phyloP scores from a whole-genome alignment of 106 monocot genomes.

The Platanthera zijinensis region DNA sequence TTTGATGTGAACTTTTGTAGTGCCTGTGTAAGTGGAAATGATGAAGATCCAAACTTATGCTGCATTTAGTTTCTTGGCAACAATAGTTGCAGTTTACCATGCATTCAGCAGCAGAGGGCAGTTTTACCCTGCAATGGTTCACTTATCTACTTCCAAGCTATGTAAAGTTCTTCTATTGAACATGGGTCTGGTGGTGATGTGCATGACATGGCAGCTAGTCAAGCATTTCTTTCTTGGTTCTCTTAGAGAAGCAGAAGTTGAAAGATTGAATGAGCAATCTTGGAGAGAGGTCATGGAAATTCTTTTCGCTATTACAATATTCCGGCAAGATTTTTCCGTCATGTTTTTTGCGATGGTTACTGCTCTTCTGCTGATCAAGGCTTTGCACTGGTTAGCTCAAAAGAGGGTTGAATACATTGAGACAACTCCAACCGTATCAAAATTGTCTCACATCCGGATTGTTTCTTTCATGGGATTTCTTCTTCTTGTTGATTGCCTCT shows the following conservation, averaged over 20 bases:
- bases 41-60: constrained; percentile 82
- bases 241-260: constrained; percentile 93
- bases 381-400: constrained; percentile 88
- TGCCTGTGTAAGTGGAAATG: constrained; percentile 22
- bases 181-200: constrained; percentile 82
- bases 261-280: constrained; percentile 85
- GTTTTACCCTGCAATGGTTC: constrained; percentile 87
- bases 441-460: constrained; percentile 69
- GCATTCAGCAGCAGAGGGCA: constrained; percentile 86
- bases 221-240: constrained; percentile 73
- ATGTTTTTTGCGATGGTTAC: constrained; percentile 74
- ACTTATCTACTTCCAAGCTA: constrained; percentile 88
- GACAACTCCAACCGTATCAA: constrained; percentile 79
- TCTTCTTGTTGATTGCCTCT: constrained; percentile 63
- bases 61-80: constrained; percentile 67
- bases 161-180: constrained; percentile 86
- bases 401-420: constrained; percentile 95
- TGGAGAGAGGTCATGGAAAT: constrained; percentile 98
- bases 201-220: constrained; percentile 65
- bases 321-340: constrained; percentile 86
- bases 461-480: constrained; percentile 79
- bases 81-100: constrained; percentile 64
- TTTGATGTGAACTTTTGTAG: background rate
- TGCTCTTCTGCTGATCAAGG: constrained; percentile 75
- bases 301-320: constrained; percentile 90